Conservation (phyloP, 257 asterid species). For the Solanum bukasovii region DNA sequence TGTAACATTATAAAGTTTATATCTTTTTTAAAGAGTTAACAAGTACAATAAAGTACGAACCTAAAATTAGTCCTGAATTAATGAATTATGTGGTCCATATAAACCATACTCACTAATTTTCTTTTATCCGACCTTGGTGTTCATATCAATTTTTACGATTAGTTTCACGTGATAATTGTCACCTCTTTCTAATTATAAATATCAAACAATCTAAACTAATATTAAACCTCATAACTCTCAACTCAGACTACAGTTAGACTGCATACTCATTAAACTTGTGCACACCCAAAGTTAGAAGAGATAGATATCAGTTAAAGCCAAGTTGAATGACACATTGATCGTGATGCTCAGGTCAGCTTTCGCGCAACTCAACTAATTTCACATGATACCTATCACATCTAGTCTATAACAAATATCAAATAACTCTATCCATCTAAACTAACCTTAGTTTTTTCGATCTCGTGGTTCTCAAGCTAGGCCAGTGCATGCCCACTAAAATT, state of each 20-base stretch:
- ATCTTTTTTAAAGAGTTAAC: background rate
- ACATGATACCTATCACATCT: too few relatives aligned
- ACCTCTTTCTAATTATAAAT: background rate
- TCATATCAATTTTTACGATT: background rate
- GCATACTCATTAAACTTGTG: background rate
- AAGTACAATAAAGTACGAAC: background rate
- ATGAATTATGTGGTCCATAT: background rate
- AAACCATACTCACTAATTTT: background rate
- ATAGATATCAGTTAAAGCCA: too few relatives aligned
- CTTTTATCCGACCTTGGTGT: accelerated
- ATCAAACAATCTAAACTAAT: background rate
- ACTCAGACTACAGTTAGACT: too few relatives aligned
- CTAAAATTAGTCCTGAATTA: background rate
- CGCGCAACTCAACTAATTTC: too few relatives aligned
- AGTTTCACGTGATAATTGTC: background rate
- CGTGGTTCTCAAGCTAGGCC: background rate
- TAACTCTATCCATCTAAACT: too few relatives aligned
- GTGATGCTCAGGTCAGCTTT: too few relatives aligned
- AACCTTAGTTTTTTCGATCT: too few relatives aligned
- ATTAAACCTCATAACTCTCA: background rate
- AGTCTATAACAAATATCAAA: too few relatives aligned
- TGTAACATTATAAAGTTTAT: background rate
- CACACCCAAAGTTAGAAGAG: too few relatives aligned
- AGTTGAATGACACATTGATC: too few relatives aligned
- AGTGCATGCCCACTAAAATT: background rate